Conservation (phyloP, 805 yeast species). For the Ogataea pignaliae region DNA sequence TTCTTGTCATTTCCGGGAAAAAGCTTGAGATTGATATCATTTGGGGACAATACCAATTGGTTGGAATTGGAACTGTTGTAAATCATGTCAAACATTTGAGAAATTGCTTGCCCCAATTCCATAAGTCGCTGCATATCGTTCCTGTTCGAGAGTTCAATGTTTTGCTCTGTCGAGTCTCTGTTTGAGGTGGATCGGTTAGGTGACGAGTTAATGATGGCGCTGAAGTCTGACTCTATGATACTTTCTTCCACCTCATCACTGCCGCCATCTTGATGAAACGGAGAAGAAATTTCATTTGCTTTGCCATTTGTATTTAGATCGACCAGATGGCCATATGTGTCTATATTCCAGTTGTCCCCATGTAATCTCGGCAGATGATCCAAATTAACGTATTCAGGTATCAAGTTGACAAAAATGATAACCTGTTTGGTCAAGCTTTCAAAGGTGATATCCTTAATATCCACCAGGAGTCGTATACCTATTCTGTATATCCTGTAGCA, state of each 20-base stretch:
- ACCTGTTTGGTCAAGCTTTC: conserved; percentile 41
- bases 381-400: conserved; percentile 35
- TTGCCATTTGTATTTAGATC: too few species aligned
- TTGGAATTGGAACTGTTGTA: conserved; percentile 7
- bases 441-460: conserved; percentile 37
- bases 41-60: conserved; percentile 5
- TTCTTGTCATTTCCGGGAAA: conserved; percentile 4
- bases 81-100: conserved; percentile 14
- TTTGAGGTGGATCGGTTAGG: conserved; percentile 1
- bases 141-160: neutral
- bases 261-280: neutral
- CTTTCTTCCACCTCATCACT: conserved; percentile 7
- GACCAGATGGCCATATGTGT: conserved; percentile 1
- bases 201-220: neutral
- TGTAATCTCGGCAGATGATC: conserved; percentile 22
- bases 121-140: conserved; percentile 2
- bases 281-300: neutral
- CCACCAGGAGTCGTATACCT: conserved; percentile 34
- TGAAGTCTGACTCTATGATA: conserved; percentile 5
- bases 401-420: conserved; percentile 40
- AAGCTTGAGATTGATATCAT: conserved; percentile 13
- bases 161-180: neutral
- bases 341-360: conserved; percentile 25
- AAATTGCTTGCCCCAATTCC: conserved; percentile 12
- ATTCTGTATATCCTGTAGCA: conserved; percentile 35